Base-by-base conservation (phyloP, 2,329 filamentous ascomycete genomes). In the Neonectria hederae region DNA sequence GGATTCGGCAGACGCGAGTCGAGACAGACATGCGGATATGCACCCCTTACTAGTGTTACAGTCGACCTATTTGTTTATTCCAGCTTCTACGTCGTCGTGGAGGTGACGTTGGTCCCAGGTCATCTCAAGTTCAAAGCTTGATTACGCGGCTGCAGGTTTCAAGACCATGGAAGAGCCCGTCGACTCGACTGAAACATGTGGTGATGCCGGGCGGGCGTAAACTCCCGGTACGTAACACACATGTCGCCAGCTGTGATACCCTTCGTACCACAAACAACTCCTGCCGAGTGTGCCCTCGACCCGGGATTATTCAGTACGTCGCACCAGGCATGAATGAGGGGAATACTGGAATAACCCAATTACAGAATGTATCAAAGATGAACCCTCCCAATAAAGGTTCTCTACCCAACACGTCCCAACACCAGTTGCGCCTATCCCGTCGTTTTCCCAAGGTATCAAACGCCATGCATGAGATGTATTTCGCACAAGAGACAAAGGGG, bases 361-460 rank as follows among this genome's bases (percentile, higher is more conserved):
- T 32, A 51, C 48, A 21, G 10, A 32, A 51, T 49, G 48, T 49
- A n/a, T 19, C 46, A 49, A 19, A 49, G 24, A 30, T 26, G 28
- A 51, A 7, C n/a, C 26, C 28, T 35, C 28, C 10, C n/a, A 28
- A 21, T 49, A 13, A 28, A 51, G 48, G 28, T 11, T 49, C 17
- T 19, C 24, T n/a, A n/a, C 46, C 26, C 46, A 49, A 49, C 26
- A 30, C 46, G 46, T 42, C 17, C 17, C 54, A 59, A 59, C 56
- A 48, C 56, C 56, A n/a, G 32, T 24, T 57, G 32, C 48, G 48
- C 56, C 56, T 21, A 45, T 22, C 38, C 30, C 43, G 24, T 38
- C 26, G 24, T 59, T n/a, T 59, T 59, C 40, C 48, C 30, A 48
- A 51, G 58, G 62, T 66, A 59, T 65, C 58, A 65, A 65, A 65